Conservation (phyloP, 2,329 filamentous ascomycete species). For the Fusarium luffae region DNA sequence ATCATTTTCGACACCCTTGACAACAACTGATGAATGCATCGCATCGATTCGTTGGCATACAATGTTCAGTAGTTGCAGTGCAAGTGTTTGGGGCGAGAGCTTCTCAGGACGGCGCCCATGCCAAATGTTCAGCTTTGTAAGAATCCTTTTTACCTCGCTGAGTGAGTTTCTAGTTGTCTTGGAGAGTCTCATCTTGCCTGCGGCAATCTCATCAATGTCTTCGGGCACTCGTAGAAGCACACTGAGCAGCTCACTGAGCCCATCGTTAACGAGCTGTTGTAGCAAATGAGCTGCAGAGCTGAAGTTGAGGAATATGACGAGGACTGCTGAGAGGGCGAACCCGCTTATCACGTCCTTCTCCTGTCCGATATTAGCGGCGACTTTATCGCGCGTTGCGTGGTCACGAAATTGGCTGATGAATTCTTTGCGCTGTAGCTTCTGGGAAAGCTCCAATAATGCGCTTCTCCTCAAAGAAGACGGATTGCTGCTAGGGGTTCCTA, state of each 20-base stretch:
- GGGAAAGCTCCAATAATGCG: slow-evolving; percentile 69
- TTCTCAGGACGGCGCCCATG: slow-evolving; percentile 59
- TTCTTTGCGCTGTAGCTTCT: slow-evolving; percentile 68
- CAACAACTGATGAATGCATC: slow-evolving; percentile 44
- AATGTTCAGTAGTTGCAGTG: slow-evolving; percentile 70
- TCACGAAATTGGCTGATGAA: slow-evolving; percentile 79
- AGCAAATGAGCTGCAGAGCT: slow-evolving; percentile 70
- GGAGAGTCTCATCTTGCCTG: slow-evolving; percentile 75
- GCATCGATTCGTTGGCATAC: slow-evolving; percentile 47
- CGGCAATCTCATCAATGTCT: slow-evolving; percentile 70
- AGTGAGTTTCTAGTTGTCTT: slow-evolving; percentile 70
- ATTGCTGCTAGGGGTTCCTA: slow-evolving; percentile 61
- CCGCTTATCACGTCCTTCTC: slow-evolving; percentile 71
- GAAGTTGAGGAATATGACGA: slow-evolving; percentile 70
- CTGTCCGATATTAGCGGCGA: slow-evolving; percentile 71
- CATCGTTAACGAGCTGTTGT: slow-evolving; percentile 65
- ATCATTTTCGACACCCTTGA: slow-evolving; percentile 46
- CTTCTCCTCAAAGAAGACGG: slow-evolving; percentile 65
- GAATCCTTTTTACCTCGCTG: slow-evolving; percentile 61
- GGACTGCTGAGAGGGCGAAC: slow-evolving; percentile 71
- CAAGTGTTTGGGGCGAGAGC: slow-evolving; percentile 72
- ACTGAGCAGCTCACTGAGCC: slow-evolving; percentile 65
- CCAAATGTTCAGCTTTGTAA: slow-evolving; percentile 71
- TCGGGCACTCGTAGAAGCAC: slow-evolving; percentile 63
- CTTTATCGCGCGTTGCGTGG: slow-evolving; percentile 74